Conservation (phyloP, 495 filamentous ascomycete species). For the Daldinia loculata region DNA sequence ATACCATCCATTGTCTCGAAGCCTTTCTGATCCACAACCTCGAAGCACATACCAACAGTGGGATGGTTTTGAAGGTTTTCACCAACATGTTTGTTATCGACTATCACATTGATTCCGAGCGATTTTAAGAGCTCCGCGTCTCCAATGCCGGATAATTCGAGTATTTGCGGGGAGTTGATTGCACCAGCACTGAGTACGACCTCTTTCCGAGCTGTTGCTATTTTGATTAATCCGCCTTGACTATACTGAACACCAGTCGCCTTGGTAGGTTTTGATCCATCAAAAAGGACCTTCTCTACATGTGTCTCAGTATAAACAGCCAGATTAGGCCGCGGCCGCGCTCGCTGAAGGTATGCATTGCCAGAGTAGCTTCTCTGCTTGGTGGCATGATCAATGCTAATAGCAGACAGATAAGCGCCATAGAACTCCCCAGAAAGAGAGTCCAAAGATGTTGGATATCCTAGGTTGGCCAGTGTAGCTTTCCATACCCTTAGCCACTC, state of each 20-base stretch:
- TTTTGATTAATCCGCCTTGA: neutral
- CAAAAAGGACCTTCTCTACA: neutral
- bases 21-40: neutral
- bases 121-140: neutral
- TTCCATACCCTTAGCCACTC: constrained; percentile 41
- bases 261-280: neutral
- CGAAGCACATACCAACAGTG: neutral
- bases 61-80: neutral
- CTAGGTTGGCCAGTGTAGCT: constrained; percentile 20
- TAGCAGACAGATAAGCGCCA: neutral
- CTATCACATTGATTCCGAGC: neutral
- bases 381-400: neutral
- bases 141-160: neutral
- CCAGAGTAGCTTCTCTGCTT: constrained; percentile 8
- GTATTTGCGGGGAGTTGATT: neutral
- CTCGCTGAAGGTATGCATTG: neutral
- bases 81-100: neutral
- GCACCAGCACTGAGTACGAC: neutral
- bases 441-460: neutral
- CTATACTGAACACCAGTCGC: neutral
- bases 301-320: neutral
- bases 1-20: neutral
- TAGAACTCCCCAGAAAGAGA: neutral
- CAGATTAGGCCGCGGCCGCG: neutral
- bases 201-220: neutral